Evolutionary conservation across 169 alveolate species (phyloP).

Genomic region (Eimeria falciformis): DNA sequence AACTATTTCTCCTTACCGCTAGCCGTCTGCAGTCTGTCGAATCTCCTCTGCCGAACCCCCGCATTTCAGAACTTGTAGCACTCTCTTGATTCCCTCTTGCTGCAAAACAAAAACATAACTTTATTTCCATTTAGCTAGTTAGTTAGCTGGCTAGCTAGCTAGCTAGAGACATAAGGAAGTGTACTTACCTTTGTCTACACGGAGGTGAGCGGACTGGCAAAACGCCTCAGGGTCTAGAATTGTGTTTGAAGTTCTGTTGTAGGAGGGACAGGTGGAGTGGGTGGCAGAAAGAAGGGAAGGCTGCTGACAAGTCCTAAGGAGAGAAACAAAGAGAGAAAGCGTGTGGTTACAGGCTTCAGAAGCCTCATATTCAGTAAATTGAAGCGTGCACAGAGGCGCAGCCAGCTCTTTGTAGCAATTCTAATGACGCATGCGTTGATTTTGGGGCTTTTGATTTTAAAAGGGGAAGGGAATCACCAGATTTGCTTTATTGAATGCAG

Average conservation of each 20-base stretch:
- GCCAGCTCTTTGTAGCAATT: conserved; percentile 61
- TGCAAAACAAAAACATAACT: background rate
- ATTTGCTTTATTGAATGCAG: background rate
- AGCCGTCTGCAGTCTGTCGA: conserved; percentile 67
- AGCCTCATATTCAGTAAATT: conserved; percentile 61
- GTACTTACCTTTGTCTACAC: conserved; percentile 45
- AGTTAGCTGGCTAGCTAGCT: background rate
- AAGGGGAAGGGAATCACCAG: background rate
- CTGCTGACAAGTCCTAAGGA: conserved; percentile 33
- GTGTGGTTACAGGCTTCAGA: conserved; percentile 10
- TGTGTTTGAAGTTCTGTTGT: background rate
- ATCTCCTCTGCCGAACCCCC: conserved; percentile 39
- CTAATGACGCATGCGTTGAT: background rate
- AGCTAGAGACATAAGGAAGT: background rate
- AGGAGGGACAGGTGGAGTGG: conserved; percentile 57
- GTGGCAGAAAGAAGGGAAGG: conserved; percentile 43
- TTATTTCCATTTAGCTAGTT: background rate
- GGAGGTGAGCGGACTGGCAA: conserved; percentile 54
- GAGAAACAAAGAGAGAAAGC: conserved; percentile 33
- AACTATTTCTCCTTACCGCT: conserved; percentile 7
- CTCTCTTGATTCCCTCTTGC: conserved; percentile 12
- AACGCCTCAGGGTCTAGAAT: conserved; percentile 67
- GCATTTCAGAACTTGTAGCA: conserved; percentile 36
- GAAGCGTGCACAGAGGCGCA: conserved; percentile 60
- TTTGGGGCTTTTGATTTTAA: too few species aligned